Percentiles rank a stretch among this genome's conserved stretches.
Conservation (phyloP, 768 basidiomycete genomes). For the Leucocoprinus sp. region DNA sequence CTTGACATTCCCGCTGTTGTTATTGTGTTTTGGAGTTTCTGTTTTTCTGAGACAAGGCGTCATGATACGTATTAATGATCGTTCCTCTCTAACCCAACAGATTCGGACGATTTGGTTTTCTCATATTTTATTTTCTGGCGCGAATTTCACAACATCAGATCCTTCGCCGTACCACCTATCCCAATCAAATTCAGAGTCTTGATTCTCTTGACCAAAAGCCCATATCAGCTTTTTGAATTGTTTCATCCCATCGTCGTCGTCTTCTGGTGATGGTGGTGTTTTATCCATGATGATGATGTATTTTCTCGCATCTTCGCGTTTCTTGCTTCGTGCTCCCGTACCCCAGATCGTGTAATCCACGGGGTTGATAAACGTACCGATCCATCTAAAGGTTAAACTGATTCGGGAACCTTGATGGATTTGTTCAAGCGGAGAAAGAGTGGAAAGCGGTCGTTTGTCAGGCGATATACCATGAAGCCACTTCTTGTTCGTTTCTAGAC, state of each 20-base stretch:
- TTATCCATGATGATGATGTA: conserved; percentile 4
- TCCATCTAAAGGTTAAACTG: conserved; percentile 72
- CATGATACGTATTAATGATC: too few species aligned
- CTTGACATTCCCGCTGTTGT: too few species aligned
- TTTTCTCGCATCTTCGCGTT: conserved; percentile 35
- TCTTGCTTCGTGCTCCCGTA: conserved; percentile 65
- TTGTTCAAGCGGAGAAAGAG: conserved; percentile 50
- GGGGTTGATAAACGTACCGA: conserved; percentile 62
- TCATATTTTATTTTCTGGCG: neutral
- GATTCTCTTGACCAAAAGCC: conserved; percentile 16
- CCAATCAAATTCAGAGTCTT: conserved; percentile 14
- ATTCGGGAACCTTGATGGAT: conserved; percentile 57
- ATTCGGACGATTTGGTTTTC: neutral
- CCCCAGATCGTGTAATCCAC: conserved; percentile 54
- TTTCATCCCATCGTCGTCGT: conserved; percentile 2
- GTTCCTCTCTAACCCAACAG: too few species aligned
- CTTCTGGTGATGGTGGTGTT: too few species aligned
- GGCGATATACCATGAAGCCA: conserved; percentile 75
- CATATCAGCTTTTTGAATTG: conserved; percentile 8
- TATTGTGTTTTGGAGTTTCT: too few species aligned
- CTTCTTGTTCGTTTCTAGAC: conserved; percentile 58
- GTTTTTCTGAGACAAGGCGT: too few species aligned
- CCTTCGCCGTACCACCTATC: conserved; percentile 15
- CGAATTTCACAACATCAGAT: conserved; percentile 14
- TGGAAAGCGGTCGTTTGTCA: conserved; percentile 54